Evolutionary conservation across 176 grass and related monocot species (phyloP).

Genomic region (Oryza glumipatula): DNA sequence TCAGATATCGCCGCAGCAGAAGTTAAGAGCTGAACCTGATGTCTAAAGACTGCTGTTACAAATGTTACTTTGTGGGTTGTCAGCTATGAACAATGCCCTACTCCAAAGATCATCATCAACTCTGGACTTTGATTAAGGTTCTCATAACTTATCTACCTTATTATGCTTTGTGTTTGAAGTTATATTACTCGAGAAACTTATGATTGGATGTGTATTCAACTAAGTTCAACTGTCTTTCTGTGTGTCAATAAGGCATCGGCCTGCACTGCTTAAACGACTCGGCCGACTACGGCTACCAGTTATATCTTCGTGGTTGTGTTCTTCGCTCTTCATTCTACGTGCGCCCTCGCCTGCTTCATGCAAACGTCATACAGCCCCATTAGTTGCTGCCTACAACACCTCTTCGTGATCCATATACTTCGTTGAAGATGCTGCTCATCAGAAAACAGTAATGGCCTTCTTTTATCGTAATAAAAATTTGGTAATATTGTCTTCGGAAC

Average conservation of each 20-base stretch:
- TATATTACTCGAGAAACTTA: slow-evolving; percentile 44
- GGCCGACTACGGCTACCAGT: slow-evolving; percentile 65
- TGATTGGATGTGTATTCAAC: slow-evolving; percentile 67
- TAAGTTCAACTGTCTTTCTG: slow-evolving; percentile 75
- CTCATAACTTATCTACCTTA: slow-evolving; percentile 66
- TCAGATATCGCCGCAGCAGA: slow-evolving; percentile 78
- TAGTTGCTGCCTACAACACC: slow-evolving; percentile 13
- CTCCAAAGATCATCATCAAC: slow-evolving; percentile 45
- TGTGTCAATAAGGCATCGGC: slow-evolving; percentile 87
- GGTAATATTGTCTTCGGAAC: slow-evolving; percentile 39
- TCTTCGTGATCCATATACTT: slow-evolving; percentile 34
- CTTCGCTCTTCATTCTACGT: slow-evolving; percentile 63
- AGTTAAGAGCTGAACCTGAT: slow-evolving; percentile 54
- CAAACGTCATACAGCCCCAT: slow-evolving; percentile 26
- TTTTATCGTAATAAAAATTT: slow-evolving; percentile 36
- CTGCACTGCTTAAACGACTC: slow-evolving; percentile 79
- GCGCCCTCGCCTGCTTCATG: slow-evolving; percentile 49
- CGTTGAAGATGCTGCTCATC: slow-evolving; percentile 45
- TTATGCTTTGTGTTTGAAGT: slow-evolving; percentile 55
- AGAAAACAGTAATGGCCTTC: slow-evolving; percentile 50
- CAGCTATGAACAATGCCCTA: slow-evolving; percentile 61
- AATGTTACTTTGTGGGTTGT: slow-evolving; percentile 38
- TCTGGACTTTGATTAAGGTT: slow-evolving; percentile 84
- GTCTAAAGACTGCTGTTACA: slow-evolving; percentile 27
- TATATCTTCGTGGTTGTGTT: slow-evolving; percentile 76